Conservation (phyloP, 345 rosid species). For the rapeseed (Brassica napus) region DNA sequence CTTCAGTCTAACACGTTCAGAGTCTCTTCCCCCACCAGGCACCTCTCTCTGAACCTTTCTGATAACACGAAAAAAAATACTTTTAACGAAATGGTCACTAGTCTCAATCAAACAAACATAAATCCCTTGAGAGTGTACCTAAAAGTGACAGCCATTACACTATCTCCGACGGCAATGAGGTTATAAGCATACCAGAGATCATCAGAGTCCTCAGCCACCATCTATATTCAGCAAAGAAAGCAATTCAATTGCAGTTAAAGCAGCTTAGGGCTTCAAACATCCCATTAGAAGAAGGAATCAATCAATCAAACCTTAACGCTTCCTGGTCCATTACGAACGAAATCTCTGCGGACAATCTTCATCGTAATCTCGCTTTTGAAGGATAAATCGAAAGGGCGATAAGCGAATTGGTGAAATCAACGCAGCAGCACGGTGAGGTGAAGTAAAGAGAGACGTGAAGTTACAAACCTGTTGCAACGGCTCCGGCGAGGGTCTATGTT, state of each 20-base stretch:
- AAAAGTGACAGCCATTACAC: conserved; percentile 85
- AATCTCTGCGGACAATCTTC: conserved; percentile 59
- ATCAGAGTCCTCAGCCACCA: conserved; percentile 78
- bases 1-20: conserved; percentile 76
- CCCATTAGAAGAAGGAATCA: neutral
- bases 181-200: conserved; percentile 94
- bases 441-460: neutral
- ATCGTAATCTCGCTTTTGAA: conserved; percentile 37
- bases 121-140: conserved; percentile 45
- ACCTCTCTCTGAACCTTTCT: conserved; percentile 83
- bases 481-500: neutral
- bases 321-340: conserved; percentile 67
- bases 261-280: neutral
- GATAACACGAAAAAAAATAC: neutral
- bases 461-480: conserved; percentile 12
- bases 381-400: neutral
- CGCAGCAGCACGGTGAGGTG: neutral
- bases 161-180: conserved; percentile 70
- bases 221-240: conserved; percentile 41
- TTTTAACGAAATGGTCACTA: neutral
- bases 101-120: neutral
- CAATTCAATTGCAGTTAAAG: neutral
- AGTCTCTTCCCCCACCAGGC: conserved; percentile 83
- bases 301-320: conserved; percentile 78
- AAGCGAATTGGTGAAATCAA: neutral